Conservation (phyloP, 768 basidiomycete genomes). For the Phlebiopsis flavidoalba region DNA sequence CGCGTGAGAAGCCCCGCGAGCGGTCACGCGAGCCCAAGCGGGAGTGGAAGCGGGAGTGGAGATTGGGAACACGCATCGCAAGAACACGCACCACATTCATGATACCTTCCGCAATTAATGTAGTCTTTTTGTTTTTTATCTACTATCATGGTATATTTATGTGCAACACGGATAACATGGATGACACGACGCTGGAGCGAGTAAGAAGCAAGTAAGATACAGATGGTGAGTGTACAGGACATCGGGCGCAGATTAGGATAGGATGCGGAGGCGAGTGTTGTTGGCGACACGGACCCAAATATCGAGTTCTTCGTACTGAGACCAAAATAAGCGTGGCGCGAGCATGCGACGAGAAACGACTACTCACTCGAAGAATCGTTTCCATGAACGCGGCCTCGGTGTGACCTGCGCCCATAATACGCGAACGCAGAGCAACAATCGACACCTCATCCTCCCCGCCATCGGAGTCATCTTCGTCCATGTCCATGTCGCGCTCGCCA, state of each 20-base stretch:
- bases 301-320: conserved; percentile 82
- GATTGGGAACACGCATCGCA: conserved; percentile 73
- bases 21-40: conserved; percentile 20
- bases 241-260: conserved; percentile 17
- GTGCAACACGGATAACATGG: conserved; percentile 5
- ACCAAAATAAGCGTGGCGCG: conserved; percentile 9
- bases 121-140: conserved; percentile 7
- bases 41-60: conserved; percentile 51
- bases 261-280: conserved; percentile 74
- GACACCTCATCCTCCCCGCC: conserved; percentile 60
- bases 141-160: conserved; percentile 14
- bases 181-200: conserved; percentile 14
- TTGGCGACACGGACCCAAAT: conserved; percentile 82
- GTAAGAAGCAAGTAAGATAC: conserved; percentile 11
- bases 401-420: conserved; percentile 82
- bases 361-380: conserved; percentile 70
- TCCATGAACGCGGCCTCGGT: conserved; percentile 89
- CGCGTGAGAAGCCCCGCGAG: conserved; percentile 5
- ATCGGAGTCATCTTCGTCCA: conserved; percentile 52
- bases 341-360: background rate
- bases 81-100: conserved; percentile 53
- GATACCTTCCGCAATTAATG: conserved; percentile 12
- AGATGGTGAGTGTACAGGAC: conserved; percentile 7
- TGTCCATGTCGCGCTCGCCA: conserved; percentile 65
- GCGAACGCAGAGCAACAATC: conserved; percentile 83